A percentile compares a stretch with the other conserved stretches of the same genome.
Evolutionary conservation across 2,329 filamentous ascomycete species (phyloP).

Genomic region (Emmonsiellopsis sp.): DNA sequence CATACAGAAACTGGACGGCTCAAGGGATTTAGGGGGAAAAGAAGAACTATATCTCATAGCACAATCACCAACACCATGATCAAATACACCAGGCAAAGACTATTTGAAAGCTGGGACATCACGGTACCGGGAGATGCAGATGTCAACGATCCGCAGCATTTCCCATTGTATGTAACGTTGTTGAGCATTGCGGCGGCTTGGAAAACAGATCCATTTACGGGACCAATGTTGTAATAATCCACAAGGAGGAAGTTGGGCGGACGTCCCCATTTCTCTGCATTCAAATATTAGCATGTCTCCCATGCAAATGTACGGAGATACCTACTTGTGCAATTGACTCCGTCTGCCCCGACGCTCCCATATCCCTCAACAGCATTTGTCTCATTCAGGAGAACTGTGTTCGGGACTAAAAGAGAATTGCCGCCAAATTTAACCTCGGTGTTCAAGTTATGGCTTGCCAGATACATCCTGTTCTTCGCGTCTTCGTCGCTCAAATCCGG

Average conservation of each 20-base stretch:
- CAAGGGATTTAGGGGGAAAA: not conserved
- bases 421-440: conserved; percentile 60
- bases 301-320: conserved; percentile 12
- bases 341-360: conserved; percentile 57
- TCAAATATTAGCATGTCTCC: conserved; percentile 7
- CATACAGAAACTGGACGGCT: not conserved
- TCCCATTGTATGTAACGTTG: conserved; percentile 56
- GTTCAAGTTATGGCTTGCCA: conserved; percentile 89
- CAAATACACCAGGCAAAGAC: not conserved
- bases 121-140: not conserved
- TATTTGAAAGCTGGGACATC: not conserved
- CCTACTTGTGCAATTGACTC: conserved; percentile 51
- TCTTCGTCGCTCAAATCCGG: conserved; percentile 50
- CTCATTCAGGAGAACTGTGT: conserved; percentile 56
- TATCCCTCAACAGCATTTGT: conserved; percentile 60
- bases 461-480: conserved; percentile 57
- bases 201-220: conserved; percentile 64
- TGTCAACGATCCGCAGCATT: conserved; percentile 25
- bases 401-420: conserved; percentile 58
- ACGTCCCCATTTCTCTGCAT: conserved; percentile 48
- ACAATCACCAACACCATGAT: not conserved
- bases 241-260: conserved; percentile 73
- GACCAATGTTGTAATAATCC: conserved; percentile 72
- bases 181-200: conserved; percentile 61
- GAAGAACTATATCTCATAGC: not conserved